Conservation (phyloP, 441 rosid species). For the Populus trichocarpa region DNA sequence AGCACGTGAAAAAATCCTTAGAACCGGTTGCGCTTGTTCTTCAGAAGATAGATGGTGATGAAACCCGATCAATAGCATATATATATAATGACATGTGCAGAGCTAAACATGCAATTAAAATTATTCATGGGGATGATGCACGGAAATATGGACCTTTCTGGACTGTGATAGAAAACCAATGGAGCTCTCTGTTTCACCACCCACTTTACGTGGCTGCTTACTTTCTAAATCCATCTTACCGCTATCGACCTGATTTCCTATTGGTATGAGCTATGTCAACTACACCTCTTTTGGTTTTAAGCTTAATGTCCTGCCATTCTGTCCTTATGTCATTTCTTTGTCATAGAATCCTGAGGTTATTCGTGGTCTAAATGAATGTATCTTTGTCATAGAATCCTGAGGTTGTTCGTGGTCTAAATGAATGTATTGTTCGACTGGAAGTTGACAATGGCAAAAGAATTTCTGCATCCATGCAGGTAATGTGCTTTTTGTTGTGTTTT, state of each 20-base stretch:
- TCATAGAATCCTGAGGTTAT: not conserved
- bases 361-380: conserved; percentile 47
- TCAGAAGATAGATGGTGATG: conserved; percentile 51
- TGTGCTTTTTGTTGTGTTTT: not conserved
- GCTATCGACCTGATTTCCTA: conserved; percentile 68
- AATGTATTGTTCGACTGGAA: conserved; percentile 78
- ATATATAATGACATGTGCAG: conserved; percentile 64
- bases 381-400: conserved; percentile 11
- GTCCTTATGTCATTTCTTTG: not conserved
- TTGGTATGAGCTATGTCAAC: conserved; percentile 42
- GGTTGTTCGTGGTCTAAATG: conserved; percentile 23
- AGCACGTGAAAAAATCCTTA: conserved; percentile 58
- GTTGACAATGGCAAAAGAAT: conserved; percentile 64
- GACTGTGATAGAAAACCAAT: conserved; percentile 69
- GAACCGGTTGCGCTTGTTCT: conserved; percentile 76
- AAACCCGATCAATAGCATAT: conserved; percentile 55
- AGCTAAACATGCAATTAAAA: conserved; percentile 66
- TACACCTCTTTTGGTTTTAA: conserved; percentile 2
- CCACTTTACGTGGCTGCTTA: conserved; percentile 90
- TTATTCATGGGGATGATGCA: conserved; percentile 65
- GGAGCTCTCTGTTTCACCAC: conserved; percentile 74
- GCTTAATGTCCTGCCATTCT: not conserved
- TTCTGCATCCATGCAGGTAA: conserved; percentile 86
- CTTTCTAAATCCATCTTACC: conserved; percentile 79
- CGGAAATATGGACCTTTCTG: conserved; percentile 75